Conservation (phyloP, 345 rosid genomes). For the Laguncularia racemosa region DNA sequence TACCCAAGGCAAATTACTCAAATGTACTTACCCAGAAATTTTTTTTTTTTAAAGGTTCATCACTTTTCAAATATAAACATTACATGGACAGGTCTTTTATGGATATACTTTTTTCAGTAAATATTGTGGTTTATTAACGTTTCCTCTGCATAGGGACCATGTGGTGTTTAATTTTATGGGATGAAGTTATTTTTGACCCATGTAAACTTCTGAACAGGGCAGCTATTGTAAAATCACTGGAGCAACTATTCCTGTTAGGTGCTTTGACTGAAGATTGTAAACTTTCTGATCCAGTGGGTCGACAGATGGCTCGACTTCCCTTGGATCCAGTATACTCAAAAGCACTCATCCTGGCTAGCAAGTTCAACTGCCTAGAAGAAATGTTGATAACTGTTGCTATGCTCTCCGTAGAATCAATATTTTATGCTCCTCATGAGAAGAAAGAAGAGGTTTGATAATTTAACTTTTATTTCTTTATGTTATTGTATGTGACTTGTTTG, state of each 20-base stretch:
- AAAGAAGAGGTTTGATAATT: conserved; percentile 50
- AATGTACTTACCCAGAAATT: too few species aligned
- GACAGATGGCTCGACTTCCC: conserved; percentile 92
- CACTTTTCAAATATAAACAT: too few species aligned
- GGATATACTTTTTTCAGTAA: too few species aligned
- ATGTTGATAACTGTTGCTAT: conserved; percentile 88
- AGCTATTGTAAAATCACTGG: conserved; percentile 71
- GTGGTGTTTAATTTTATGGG: too few species aligned
- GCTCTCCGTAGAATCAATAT: conserved; percentile 87
- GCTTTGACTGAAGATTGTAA: conserved; percentile 86
- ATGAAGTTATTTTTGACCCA: background rate
- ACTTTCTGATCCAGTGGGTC: conserved; percentile 69
- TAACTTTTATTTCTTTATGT: conserved; percentile 2
- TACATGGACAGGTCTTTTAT: too few species aligned
- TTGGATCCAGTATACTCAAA: conserved; percentile 81
- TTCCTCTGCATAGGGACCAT: too few species aligned
- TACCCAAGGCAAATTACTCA: too few species aligned
- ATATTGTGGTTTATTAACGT: too few species aligned
- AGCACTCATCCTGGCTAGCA: conserved; percentile 75
- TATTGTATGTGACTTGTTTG: background rate
- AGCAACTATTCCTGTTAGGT: conserved; percentile 68
- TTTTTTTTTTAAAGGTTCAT: too few species aligned
- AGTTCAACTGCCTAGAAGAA: conserved; percentile 85
- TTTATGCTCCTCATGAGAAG: conserved; percentile 74
- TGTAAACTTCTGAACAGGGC: conserved; percentile 45